Evolutionary conservation across 2,329 filamentous ascomycete genomes (phyloP).

Genomic region (Pseudocercospora fuligena): DNA sequence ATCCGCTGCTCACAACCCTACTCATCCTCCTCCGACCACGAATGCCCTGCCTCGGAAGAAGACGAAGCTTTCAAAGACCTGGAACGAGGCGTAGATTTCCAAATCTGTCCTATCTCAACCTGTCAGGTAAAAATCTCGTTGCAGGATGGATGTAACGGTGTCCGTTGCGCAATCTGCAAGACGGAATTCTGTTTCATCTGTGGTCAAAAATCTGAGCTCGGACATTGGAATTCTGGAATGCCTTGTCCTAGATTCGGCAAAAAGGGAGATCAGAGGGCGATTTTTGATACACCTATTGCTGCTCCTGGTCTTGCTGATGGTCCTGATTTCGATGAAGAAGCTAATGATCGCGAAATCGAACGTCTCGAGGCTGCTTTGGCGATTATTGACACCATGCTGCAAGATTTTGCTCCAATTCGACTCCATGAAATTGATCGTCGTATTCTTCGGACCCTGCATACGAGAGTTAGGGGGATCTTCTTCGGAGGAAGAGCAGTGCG

Average conservation of each 20-base stretch:
- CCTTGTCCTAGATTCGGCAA: neutral
- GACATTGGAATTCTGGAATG: slow-evolving; percentile 6
- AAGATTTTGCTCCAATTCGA: no score
- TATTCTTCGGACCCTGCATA: no score
- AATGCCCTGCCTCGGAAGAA: neutral
- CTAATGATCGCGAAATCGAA: no score
- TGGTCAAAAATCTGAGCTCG: neutral
- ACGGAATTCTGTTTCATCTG: slow-evolving; percentile 15
- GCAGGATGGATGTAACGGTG: slow-evolving; percentile 10
- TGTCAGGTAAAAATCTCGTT: slow-evolving; percentile 12
- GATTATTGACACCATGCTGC: no score
- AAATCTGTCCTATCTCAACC: slow-evolving; percentile 3
- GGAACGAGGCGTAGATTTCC: neutral
- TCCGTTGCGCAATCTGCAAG: neutral
- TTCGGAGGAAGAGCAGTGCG: no score
- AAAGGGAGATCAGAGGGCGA: neutral
- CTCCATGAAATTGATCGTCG: no score
- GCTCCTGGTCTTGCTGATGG: no score
- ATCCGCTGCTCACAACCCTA: neutral
- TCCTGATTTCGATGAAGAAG: no score
- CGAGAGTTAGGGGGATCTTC: no score
- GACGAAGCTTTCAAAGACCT: slow-evolving; percentile 11
- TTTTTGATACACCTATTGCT: neutral
- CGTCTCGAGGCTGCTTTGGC: no score
- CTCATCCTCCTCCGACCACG: neutral